phyloP scores from a whole-genome alignment of 2,329 filamentous ascomycete species.

The Periconia macrospinosa region DNA sequence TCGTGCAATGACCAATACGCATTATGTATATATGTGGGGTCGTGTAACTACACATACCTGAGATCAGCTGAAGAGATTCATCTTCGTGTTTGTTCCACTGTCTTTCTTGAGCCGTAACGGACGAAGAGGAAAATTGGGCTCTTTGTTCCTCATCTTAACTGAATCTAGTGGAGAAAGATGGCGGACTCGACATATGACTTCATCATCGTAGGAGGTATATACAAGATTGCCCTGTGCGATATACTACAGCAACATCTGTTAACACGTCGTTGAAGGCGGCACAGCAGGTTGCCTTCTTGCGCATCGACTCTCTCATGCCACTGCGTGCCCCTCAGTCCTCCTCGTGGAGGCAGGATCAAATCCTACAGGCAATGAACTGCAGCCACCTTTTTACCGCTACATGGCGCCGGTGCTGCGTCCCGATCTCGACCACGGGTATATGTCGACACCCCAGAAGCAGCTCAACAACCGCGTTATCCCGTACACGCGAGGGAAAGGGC shows the following conservation, averaged over 20 bases:
- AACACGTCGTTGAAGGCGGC: constrained; percentile 49
- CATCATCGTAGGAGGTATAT: constrained; percentile 46
- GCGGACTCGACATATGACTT: constrained; percentile 32
- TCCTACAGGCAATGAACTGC: constrained; percentile 44
- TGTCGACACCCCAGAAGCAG: constrained; percentile 46
- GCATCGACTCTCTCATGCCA: constrained; percentile 52
- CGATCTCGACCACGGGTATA: constrained; percentile 55
- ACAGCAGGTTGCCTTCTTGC: constrained; percentile 63
- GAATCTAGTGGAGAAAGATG: neutral
- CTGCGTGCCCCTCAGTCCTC: constrained; percentile 56
- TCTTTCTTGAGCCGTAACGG: too few relatives aligned
- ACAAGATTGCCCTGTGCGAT: neutral
- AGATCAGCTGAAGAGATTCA: too few relatives aligned
- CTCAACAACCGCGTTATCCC: constrained; percentile 46
- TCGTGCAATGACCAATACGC: too few relatives aligned
- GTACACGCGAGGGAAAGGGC: constrained; percentile 52
- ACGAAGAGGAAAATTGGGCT: too few relatives aligned
- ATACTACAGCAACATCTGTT: neutral
- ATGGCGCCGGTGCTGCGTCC: constrained; percentile 45
- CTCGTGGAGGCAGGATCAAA: constrained; percentile 65
- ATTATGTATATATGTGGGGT: too few relatives aligned
- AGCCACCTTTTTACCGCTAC: constrained; percentile 59
- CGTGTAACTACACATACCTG: too few relatives aligned
- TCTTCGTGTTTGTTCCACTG: too few relatives aligned
- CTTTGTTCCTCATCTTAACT: neutral